phyloP scores from a whole-genome alignment of 176 grass and related monocot genomes.

The Eragrostis nindensis region DNA sequence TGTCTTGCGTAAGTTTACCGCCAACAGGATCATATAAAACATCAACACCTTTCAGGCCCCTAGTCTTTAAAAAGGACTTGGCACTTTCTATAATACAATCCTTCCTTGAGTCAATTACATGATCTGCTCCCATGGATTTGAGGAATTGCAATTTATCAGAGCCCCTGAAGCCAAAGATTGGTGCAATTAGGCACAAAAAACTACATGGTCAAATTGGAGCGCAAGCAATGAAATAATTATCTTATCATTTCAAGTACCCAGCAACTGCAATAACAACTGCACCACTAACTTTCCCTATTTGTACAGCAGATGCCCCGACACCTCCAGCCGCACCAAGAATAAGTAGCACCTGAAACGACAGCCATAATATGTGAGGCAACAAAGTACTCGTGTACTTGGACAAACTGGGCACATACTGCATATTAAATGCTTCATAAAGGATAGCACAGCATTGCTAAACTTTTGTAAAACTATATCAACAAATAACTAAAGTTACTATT shows the following conservation, averaged over 20 bases:
- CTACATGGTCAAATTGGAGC: not conserved
- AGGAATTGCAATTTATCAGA: conserved; percentile 75
- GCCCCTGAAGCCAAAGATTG: conserved; percentile 56
- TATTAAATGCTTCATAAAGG: conserved; percentile 22
- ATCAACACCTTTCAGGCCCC: conserved; percentile 80
- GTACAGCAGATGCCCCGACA: conserved; percentile 86
- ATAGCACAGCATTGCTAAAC: conserved; percentile 8
- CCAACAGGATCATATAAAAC: conserved; percentile 97
- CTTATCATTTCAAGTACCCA: conserved; percentile 52
- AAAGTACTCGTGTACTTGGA: not conserved
- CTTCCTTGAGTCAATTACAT: conserved; percentile 85
- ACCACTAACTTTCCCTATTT: conserved; percentile 97
- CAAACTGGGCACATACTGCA: not conserved
- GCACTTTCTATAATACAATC: conserved; percentile 75
- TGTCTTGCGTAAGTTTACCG: conserved; percentile 86
- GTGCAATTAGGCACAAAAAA: conserved; percentile 14
- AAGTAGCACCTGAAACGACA: conserved; percentile 82
- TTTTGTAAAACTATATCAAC: not conserved
- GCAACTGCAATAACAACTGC: conserved; percentile 88
- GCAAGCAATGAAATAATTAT: conserved; percentile 21
- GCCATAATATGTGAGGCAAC: conserved; percentile 9
- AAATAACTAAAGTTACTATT: too few species aligned
- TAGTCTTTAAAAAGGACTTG: conserved; percentile 83
- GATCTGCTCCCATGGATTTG: conserved; percentile 83
- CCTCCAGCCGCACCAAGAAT: conserved; percentile 96